Evolutionary conservation across 1,284 basidiomycete genomes (phyloP).

Genomic region (Cutaneotrichosporon daszewskae): DNA sequence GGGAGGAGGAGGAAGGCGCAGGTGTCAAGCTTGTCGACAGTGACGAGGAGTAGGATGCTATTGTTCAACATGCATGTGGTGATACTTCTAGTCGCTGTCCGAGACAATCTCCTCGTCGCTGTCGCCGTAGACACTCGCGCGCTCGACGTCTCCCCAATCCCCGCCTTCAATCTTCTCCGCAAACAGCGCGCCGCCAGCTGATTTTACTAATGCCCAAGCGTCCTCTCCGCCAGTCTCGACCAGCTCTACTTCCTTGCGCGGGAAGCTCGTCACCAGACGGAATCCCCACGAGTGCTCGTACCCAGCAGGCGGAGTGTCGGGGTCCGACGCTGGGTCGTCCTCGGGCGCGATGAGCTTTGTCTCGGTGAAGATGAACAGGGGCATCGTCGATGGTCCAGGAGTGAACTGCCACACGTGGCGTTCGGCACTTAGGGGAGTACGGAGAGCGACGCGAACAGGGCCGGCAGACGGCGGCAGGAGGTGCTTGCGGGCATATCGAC

Average conservation of each 20-base stretch:
- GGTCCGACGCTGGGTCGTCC: conserved; percentile 22
- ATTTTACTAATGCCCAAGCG: conserved; percentile 37
- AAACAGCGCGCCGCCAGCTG: conserved; percentile 41
- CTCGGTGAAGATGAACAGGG: conserved; percentile 43
- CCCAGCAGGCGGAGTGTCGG: conserved; percentile 32
- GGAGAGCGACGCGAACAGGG: conserved; percentile 29
- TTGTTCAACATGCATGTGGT: not conserved
- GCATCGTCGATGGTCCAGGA: conserved; percentile 23
- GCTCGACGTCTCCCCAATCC: conserved; percentile 28
- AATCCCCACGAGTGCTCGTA: conserved; percentile 32
- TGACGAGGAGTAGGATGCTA: conserved; percentile 12
- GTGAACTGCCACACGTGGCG: conserved; percentile 32
- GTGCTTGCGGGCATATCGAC: conserved; percentile 40
- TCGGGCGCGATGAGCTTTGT: conserved; percentile 35
- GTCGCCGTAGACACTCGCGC: conserved; percentile 11
- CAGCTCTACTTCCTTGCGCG: conserved; percentile 33
- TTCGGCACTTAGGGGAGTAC: conserved; percentile 35
- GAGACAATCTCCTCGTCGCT: conserved; percentile 23
- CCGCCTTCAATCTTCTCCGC: conserved; percentile 38
- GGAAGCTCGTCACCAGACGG: conserved; percentile 40
- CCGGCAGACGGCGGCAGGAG: conserved; percentile 27
- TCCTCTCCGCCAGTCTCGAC: conserved; percentile 27
- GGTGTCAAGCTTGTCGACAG: conserved; percentile 9
- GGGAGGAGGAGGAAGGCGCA: conserved; percentile 52
- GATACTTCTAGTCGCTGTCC: conserved; percentile 5